Evolutionary conservation across 768 basidiomycete species (phyloP).

Genomic region (Clitopilus hobsonii): DNA sequence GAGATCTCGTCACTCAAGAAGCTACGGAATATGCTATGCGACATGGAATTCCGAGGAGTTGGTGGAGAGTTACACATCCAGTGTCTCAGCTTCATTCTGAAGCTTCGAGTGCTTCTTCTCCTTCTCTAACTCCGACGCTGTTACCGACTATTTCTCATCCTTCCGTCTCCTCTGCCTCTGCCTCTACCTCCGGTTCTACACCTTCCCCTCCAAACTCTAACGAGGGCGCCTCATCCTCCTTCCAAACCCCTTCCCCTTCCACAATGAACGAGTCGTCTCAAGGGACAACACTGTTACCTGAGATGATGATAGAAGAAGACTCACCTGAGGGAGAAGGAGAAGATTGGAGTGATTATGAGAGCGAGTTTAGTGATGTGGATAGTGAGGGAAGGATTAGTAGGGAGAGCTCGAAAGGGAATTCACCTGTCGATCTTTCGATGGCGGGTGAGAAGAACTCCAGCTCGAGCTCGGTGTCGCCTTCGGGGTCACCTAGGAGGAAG

Average conservation of each 20-base stretch:
- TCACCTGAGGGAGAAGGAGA: slow-evolving; percentile 7
- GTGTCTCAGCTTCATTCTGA: neutral
- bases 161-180: neutral
- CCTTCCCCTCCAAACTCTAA: neutral
- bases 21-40: slow-evolving; percentile 15
- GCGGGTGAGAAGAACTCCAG: slow-evolving; percentile 1
- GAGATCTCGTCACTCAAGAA: slow-evolving; percentile 17
- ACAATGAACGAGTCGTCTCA: no score
- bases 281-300: neutral
- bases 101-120: neutral
- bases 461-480: neutral
- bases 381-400: neutral
- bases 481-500: neutral
- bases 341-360: slow-evolving; percentile 20
- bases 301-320: neutral
- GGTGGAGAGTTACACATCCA: slow-evolving; percentile 1
- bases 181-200: neutral
- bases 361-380: slow-evolving; percentile 12
- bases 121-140: neutral
- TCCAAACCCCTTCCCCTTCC: no score
- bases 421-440: neutral
- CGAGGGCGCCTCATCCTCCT: no score
- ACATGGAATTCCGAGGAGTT: slow-evolving; percentile 12
- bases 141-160: no score
- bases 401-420: slow-evolving; percentile 1